These are phyloP conservation scores for Plasmodium knowlesi DNA, from an alignment of 169 alveolate genomes.

Conservation along the genomic window DNA sequence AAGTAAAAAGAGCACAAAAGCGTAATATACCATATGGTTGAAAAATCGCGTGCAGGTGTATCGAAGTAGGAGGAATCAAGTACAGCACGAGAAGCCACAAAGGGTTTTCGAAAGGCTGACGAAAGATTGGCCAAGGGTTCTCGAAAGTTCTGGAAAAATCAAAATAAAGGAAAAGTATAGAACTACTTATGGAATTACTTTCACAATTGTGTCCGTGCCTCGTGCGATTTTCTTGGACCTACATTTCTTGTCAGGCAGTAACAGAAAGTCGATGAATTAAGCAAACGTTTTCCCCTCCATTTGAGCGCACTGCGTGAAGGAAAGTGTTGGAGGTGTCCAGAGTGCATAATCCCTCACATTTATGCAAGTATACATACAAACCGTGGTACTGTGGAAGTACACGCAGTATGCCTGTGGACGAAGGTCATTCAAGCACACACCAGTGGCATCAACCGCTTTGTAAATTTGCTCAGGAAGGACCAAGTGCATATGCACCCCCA, in stretches of 20 bases:
- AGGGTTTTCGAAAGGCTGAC: not conserved
- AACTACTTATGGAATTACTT: conserved; percentile 6
- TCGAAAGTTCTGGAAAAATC: not conserved
- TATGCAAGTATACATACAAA: not conserved
- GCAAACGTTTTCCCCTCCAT: not conserved
- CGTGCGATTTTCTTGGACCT: not conserved
- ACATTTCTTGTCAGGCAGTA: not conserved
- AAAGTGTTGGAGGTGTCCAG: not conserved
- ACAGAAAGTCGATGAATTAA: not conserved
- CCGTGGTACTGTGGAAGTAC: not conserved
- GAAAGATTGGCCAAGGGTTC: not conserved
- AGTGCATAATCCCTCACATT: not conserved
- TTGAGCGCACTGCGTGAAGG: conserved; percentile 8
- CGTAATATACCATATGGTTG: not conserved
- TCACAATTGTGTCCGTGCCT: not conserved
- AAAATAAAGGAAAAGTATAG: conserved; percentile 14
- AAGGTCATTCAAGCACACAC: not conserved
- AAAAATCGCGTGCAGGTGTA: not conserved
- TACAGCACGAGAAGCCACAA: not conserved
- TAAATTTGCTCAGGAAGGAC: not conserved
- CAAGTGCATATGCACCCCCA: not conserved
- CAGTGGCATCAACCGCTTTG: not conserved
- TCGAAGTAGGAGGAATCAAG: not conserved
- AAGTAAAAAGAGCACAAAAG: not conserved
- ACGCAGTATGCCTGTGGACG: not conserved